Conservation (phyloP, 108 stramenopile genomes). For the Cyclotella choctawhatcheeana region DNA sequence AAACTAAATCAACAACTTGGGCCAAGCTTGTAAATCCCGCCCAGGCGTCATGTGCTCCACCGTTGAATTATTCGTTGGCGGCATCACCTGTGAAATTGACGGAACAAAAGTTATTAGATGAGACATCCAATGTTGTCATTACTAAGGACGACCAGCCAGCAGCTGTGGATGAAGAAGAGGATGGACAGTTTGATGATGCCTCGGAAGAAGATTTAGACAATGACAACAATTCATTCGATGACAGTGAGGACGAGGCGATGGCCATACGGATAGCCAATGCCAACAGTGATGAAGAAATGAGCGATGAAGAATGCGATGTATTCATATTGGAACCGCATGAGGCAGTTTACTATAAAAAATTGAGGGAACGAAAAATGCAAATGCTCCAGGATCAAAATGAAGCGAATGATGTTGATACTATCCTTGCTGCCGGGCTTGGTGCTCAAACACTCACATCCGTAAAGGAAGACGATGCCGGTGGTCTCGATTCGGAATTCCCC, state of each 20-base stretch:
- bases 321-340: slow-evolving; percentile 69
- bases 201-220: slow-evolving; percentile 27
- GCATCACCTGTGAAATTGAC: no score
- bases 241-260: slow-evolving; percentile 39
- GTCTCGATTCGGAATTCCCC: slow-evolving; percentile 75
- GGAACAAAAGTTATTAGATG: no score
- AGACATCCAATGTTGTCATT: slow-evolving; percentile 14
- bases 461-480: slow-evolving; percentile 37
- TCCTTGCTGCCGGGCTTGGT: neutral
- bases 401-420: no score
- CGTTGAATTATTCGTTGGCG: slow-evolving; percentile 11
- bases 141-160: neutral
- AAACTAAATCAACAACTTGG: no score
- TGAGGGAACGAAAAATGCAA: slow-evolving; percentile 29
- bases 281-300: slow-evolving; percentile 56
- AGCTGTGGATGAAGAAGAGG: slow-evolving; percentile 11
- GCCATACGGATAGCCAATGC: slow-evolving; percentile 41
- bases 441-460: neutral
- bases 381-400: slow-evolving; percentile 21
- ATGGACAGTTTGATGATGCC: slow-evolving; percentile 51
- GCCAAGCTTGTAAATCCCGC: slow-evolving; percentile 24
- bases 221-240: neutral
- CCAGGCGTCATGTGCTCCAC: slow-evolving; percentile 15
- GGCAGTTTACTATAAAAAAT: slow-evolving; percentile 45
- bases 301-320: slow-evolving; percentile 74